A percentile compares a stretch with the other conserved stretches of the same genome.
phyloP scores from a whole-genome alignment of 2,329 filamentous ascomycete species.

The Rhynchosporium graminicola region DNA sequence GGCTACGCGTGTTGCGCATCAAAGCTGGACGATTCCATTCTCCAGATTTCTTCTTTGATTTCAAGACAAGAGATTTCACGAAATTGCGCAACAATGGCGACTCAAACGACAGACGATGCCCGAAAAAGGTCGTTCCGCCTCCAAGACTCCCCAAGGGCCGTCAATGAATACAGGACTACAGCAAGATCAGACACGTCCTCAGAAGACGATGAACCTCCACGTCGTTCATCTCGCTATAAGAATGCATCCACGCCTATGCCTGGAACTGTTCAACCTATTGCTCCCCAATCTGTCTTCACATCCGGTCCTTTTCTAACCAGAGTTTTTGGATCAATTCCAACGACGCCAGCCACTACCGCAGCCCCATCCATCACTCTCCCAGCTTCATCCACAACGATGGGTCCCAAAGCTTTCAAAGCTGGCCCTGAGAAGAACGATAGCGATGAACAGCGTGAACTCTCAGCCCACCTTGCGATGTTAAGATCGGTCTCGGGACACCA shows the following conservation, averaged over 20 bases:
- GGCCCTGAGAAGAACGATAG: neutral
- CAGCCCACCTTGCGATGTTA: slow-evolving; percentile 16
- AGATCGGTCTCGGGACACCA: neutral
- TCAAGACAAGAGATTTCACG: neutral
- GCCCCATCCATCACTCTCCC: neutral
- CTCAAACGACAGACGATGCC: neutral
- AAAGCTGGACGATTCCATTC: neutral
- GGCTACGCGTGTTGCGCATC: neutral
- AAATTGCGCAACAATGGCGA: neutral
- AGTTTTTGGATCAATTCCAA: neutral
- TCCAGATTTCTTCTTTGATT: neutral
- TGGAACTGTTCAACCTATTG: neutral
- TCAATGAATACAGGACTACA: neutral
- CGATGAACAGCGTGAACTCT: neutral
- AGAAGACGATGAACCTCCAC: neutral
- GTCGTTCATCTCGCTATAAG: neutral
- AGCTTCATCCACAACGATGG: neutral
- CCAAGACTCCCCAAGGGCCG: neutral
- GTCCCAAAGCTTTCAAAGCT: no score
- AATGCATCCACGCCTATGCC: neutral
- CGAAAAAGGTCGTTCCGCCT: neutral
- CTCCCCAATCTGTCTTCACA: neutral
- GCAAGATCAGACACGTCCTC: slow-evolving; percentile 9
- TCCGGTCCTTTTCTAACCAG: neutral
- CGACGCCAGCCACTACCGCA: neutral